A percentile compares a stretch with the other conserved stretches of the same genome.
Conservation (phyloP, 257 asterid genomes). For the Penstemon newberryi region DNA sequence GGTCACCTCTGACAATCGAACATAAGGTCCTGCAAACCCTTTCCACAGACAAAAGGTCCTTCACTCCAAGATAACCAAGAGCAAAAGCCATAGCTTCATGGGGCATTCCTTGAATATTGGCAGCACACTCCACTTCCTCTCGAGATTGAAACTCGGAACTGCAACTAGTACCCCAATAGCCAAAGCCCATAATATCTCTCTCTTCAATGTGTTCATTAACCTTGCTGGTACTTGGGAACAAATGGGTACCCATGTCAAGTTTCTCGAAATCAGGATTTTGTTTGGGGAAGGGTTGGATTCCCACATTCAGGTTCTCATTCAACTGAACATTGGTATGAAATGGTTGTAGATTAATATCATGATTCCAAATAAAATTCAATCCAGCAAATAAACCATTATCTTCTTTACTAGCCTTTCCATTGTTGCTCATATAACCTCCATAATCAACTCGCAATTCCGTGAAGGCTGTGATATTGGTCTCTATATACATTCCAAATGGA, state of each 20-base stretch:
- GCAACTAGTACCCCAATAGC: slow-evolving; percentile 13
- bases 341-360: slow-evolving; percentile 47
- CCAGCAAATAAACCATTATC: slow-evolving; percentile 54
- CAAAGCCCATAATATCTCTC: neutral
- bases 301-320: slow-evolving; percentile 24
- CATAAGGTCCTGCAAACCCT: slow-evolving; percentile 63
- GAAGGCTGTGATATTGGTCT: slow-evolving; percentile 71
- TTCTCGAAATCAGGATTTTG: slow-evolving; percentile 26
- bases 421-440: too few relatives aligned
- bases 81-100: slow-evolving; percentile 57
- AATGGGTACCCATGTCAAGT: slow-evolving; percentile 25
- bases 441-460: slow-evolving; percentile 13
- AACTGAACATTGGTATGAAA: slow-evolving; percentile 2
- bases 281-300: neutral
- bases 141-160: slow-evolving; percentile 26
- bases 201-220: slow-evolving; percentile 30
- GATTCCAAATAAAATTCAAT: slow-evolving; percentile 54
- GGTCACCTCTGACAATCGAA: slow-evolving; percentile 49
- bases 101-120: slow-evolving; percentile 44
- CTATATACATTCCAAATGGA: slow-evolving; percentile 89
- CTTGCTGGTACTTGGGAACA: slow-evolving; percentile 27
- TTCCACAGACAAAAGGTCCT: slow-evolving; percentile 70
- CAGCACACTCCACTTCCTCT: slow-evolving; percentile 37
- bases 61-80: slow-evolving; percentile 58
- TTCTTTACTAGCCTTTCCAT: neutral